A percentile compares a stretch with the other conserved stretches of the same genome.
phyloP scores from a whole-genome alignment of 1,284 basidiomycete species.

The Coniferiporia sulphurascens region DNA sequence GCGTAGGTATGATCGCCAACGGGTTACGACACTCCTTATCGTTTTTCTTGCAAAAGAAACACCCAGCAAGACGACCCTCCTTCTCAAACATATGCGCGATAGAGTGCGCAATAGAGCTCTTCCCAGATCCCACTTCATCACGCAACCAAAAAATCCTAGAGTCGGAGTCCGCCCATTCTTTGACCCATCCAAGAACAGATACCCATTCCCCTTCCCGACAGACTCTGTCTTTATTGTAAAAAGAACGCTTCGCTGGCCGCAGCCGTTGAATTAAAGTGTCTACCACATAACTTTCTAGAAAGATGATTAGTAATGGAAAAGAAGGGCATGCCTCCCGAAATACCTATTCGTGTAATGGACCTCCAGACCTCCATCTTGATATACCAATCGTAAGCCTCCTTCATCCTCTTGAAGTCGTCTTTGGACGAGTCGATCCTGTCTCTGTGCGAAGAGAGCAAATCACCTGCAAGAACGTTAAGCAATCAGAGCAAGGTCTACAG shows the following conservation, averaged over 20 bases:
- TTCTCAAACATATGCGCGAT: conserved; percentile 28
- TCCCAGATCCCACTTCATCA: conserved; percentile 20
- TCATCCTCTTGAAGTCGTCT: neutral
- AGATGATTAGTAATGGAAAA: no score
- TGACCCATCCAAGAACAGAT: neutral
- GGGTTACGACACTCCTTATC: neutral
- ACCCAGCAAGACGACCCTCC: conserved; percentile 26
- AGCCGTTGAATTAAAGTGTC: neutral
- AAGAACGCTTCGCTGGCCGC: neutral
- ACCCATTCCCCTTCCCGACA: conserved; percentile 2
- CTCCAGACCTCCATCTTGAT: conserved; percentile 1
- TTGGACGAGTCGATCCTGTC: neutral
- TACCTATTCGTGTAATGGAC: neutral
- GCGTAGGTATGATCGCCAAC: neutral
- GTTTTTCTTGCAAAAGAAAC: conserved; percentile 8
- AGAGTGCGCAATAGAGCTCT: conserved; percentile 30
- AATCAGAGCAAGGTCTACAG: no score
- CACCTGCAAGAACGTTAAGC: no score
- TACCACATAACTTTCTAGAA: neutral
- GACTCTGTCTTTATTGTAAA: neutral
- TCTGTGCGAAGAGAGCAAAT: no score
- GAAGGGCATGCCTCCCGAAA: no score
- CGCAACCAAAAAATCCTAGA: conserved; percentile 30
- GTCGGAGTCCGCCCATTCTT: neutral
- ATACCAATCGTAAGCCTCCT: neutral